These are phyloP conservation scores for Hypocreales sp. DNA, from an alignment of 2,329 filamentous ascomycete genomes.

Conservation along the genomic window DNA sequence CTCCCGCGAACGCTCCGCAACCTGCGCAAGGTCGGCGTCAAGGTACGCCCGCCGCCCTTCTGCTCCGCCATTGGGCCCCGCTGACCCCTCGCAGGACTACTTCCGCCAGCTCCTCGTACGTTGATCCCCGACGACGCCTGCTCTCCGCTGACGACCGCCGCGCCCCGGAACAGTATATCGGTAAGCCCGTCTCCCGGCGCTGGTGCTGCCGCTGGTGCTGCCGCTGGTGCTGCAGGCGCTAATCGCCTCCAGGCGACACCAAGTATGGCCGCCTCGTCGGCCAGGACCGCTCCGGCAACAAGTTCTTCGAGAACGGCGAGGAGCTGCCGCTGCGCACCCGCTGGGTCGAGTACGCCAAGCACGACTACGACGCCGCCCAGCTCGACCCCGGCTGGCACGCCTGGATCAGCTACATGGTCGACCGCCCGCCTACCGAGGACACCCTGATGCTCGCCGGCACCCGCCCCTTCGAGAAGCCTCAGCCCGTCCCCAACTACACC, in stretches of 20 bases:
- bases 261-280: slow-evolving; percentile 82
- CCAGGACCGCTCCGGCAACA: slow-evolving; percentile 85
- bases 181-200: no score
- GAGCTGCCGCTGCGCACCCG: slow-evolving; percentile 89
- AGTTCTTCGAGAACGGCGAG: slow-evolving; percentile 91
- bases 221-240: no score
- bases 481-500: slow-evolving; percentile 61
- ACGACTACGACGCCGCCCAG: slow-evolving; percentile 68
- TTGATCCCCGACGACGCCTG: slow-evolving; percentile 10
- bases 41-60: slow-evolving; percentile 54
- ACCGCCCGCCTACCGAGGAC: slow-evolving; percentile 71
- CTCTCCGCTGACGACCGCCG: slow-evolving; percentile 9
- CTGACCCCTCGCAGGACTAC: slow-evolving; percentile 52
- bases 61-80: no score
- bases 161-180: no score
- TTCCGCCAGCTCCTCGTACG: slow-evolving; percentile 86
- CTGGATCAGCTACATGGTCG: slow-evolving; percentile 89
- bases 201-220: no score
- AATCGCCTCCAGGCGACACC: slow-evolving; percentile 63
- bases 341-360: slow-evolving; percentile 93
- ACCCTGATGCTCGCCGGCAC: slow-evolving; percentile 49
- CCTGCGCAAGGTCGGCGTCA: slow-evolving; percentile 73
- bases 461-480: slow-evolving; percentile 60
- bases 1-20: slow-evolving; percentile 75
- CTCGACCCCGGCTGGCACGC: slow-evolving; percentile 97